These are phyloP conservation scores for Penicillium sp. DNA, from an alignment of 2,329 filamentous ascomycete genomes.

Conservation along the genomic window DNA sequence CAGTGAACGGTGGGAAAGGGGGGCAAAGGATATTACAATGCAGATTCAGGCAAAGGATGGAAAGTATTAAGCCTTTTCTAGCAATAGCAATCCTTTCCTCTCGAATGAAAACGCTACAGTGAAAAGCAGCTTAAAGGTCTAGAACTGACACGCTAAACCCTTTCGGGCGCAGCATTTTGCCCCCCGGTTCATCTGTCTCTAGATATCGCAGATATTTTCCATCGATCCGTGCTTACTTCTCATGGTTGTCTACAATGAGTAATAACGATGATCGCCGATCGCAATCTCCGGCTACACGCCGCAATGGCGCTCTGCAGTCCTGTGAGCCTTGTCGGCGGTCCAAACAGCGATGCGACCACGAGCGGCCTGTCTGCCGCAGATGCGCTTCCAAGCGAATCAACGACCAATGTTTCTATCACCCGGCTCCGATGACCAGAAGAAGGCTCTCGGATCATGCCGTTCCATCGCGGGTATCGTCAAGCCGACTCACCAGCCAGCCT, in stretches of 20 bases:
- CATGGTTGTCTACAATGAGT: conserved; percentile 11
- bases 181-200: neutral
- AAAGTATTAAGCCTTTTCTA: no score
- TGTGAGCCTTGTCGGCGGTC: conserved; percentile 41
- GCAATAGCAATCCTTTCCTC: no score
- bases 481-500: conserved; percentile 18
- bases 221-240: neutral
- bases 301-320: conserved; percentile 37
- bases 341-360: conserved; percentile 39
- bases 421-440: conserved; percentile 39
- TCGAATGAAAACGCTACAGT: no score
- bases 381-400: conserved; percentile 31
- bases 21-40: no score
- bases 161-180: neutral
- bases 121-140: neutral
- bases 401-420: conserved; percentile 38
- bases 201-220: neutral
- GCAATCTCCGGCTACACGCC: conserved; percentile 30
- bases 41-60: no score
- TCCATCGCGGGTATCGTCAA: conserved; percentile 9
- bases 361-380: conserved; percentile 33
- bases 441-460: conserved; percentile 11
- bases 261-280: conserved; percentile 18
- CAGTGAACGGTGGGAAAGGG: no score
- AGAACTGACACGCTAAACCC: neutral